Percentiles rank a stretch among this genome's conserved stretches.
These are phyloP conservation scores for Sarocladium brachiariae DNA, from an alignment of 2,329 filamentous ascomycete genomes.

Conservation along the genomic window DNA sequence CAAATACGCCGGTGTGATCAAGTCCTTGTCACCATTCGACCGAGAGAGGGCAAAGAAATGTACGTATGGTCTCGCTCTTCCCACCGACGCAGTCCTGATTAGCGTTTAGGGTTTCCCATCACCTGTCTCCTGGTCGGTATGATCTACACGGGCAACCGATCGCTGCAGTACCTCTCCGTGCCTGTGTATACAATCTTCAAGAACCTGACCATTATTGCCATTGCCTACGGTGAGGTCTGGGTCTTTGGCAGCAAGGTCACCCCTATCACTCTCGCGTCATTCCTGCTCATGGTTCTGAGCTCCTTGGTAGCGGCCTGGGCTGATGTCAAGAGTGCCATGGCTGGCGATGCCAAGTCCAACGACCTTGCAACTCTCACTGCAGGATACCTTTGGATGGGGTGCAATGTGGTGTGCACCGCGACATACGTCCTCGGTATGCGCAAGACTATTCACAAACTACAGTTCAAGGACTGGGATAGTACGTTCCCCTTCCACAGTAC, in stretches of 20 bases:
- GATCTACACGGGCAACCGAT: slow-evolving; percentile 98
- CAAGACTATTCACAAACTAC: slow-evolving; percentile 98
- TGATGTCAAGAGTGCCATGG: slow-evolving; percentile 81
- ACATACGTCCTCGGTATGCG: slow-evolving; percentile 89
- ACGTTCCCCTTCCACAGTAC: slow-evolving; percentile 35
- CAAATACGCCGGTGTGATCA: slow-evolving; percentile 77
- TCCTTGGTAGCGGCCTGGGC: slow-evolving; percentile 95
- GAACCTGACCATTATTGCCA: slow-evolving; percentile 97
- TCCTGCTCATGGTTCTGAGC: slow-evolving; percentile 93
- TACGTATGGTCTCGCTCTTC: too few species aligned
- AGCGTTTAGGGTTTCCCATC: slow-evolving; percentile 80
- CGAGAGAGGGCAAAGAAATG: slow-evolving; percentile 86
- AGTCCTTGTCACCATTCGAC: slow-evolving; percentile 75
- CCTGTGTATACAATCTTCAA: slow-evolving; percentile 99
- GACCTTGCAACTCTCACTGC: slow-evolving; percentile 80
- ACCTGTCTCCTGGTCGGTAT: slow-evolving; percentile 94
- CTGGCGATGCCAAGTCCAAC: slow-evolving; percentile 46
- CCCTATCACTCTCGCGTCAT: slow-evolving; percentile 80
- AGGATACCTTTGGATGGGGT: slow-evolving; percentile 95
- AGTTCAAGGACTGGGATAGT: slow-evolving; percentile 99
- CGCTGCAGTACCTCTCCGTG: slow-evolving; percentile 91
- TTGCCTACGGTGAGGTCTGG: slow-evolving; percentile 94
- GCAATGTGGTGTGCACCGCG: slow-evolving; percentile 94
- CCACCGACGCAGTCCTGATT: too few species aligned
- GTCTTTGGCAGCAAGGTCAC: slow-evolving; percentile 96